phyloP scores from a whole-genome alignment of 371 early-diverging fungal species.

The Batrachochytrium dendrobatidis region DNA sequence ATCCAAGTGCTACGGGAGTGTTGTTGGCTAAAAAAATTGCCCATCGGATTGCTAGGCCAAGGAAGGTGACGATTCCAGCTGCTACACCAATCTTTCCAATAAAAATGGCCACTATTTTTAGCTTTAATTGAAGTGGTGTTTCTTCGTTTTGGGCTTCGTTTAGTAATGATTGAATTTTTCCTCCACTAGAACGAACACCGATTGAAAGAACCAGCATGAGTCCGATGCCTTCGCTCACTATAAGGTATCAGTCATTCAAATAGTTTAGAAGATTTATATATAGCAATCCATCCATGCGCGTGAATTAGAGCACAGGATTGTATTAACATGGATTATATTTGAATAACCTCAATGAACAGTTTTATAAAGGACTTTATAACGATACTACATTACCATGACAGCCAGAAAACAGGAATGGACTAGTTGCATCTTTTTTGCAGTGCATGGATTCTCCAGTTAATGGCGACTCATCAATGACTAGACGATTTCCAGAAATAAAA shows the following conservation, averaged over 20 bases:
- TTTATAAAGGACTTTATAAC: constrained; percentile 41
- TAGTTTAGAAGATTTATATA: neutral
- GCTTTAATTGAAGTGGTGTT: constrained; percentile 87
- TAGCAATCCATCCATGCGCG: neutral
- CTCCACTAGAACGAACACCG: constrained; percentile 60
- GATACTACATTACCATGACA: constrained; percentile 22
- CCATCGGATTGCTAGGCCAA: constrained; percentile 76
- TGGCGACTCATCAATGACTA: constrained; percentile 54
- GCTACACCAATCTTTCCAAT: constrained; percentile 92
- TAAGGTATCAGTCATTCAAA: neutral
- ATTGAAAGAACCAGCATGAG: constrained; percentile 80
- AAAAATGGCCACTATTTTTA: constrained; percentile 77
- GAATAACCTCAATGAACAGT: neutral
- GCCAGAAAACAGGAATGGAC: constrained; percentile 86
- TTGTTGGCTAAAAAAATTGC: constrained; percentile 46
- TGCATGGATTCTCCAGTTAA: constrained; percentile 74
- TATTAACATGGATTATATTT: neutral
- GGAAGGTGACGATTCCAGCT: constrained; percentile 74
- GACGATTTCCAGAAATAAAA: constrained; percentile 29
- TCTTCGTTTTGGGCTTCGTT: constrained; percentile 61
- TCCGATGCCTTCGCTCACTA: constrained; percentile 82
- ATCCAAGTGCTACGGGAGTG: neutral
- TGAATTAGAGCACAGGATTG: neutral
- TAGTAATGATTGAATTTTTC: constrained; percentile 79
- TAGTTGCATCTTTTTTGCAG: constrained; percentile 42